Conservation (phyloP, 1,139 yeast species). For the Yamadazyma spencermartinsiae region DNA sequence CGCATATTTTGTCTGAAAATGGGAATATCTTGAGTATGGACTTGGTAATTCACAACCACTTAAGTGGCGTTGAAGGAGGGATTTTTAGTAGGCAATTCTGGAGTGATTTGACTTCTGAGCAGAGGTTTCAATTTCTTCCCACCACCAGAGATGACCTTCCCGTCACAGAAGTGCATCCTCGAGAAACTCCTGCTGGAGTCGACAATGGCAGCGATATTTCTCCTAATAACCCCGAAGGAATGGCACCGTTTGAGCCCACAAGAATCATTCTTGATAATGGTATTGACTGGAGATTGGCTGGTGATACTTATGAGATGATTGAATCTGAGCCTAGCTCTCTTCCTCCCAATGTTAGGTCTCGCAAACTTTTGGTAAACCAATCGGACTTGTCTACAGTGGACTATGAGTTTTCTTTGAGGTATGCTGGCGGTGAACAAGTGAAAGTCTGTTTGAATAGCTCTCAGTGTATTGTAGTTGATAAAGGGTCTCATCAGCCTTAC, state of each 20-base stretch:
- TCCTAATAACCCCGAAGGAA: constrained; percentile 1
- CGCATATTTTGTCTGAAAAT: constrained; percentile 13
- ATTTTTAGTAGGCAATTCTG: constrained; percentile 29
- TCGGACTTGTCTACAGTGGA: constrained; percentile 22
- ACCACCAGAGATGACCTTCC: constrained; percentile 11
- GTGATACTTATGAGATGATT: constrained; percentile 28
- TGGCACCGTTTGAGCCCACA: constrained; percentile 23
- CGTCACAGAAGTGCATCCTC: too few relatives aligned
- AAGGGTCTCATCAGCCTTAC: constrained; percentile 36
- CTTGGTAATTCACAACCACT: constrained; percentile 14
- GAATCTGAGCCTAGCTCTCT: constrained; percentile 8
- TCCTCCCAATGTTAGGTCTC: constrained; percentile 7
- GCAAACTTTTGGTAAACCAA: constrained; percentile 24
- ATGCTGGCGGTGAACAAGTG: constrained; percentile 15
- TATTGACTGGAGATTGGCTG: constrained; percentile 26
- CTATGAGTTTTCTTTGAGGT: constrained; percentile 23
- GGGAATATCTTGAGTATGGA: constrained; percentile 17
- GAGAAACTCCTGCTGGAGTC: not conserved
- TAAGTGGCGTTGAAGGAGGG: constrained; percentile 25
- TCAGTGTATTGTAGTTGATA: constrained; percentile 46
- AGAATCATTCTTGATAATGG: constrained; percentile 25
- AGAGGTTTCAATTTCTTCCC: constrained; percentile 27
- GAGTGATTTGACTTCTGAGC: constrained; percentile 26
- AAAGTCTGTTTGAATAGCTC: constrained; percentile 33
- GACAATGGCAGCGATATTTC: not conserved